phyloP scores from a whole-genome alignment of 495 filamentous ascomycete genomes.

The Neurospora sp. region DNA sequence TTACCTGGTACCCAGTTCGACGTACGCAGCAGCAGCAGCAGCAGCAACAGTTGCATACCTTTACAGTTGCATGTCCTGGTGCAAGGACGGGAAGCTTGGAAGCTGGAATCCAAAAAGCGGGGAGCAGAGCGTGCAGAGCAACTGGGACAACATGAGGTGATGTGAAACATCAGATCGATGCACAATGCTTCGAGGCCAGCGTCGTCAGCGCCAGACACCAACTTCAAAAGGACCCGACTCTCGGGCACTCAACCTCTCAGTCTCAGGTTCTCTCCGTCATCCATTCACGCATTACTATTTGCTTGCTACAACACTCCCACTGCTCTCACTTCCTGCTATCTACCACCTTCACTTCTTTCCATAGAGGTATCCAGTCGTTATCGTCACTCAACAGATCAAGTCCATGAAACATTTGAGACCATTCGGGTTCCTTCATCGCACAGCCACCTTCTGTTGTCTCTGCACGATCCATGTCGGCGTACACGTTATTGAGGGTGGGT shows the following conservation, averaged over 20 bases:
- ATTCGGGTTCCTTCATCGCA: neutral
- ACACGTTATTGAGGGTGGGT: neutral
- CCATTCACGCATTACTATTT: neutral
- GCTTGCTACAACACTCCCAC: neutral
- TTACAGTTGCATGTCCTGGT: no score
- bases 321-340: no score
- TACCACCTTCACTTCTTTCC: neutral
- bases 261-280: neutral
- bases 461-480: neutral
- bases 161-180: neutral
- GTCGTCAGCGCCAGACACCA: neutral
- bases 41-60: neutral
- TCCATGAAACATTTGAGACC: neutral
- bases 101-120: neutral
- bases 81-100: neutral
- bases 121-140: neutral
- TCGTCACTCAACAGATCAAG: neutral
- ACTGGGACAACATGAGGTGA: neutral
- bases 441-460: neutral
- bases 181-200: neutral
- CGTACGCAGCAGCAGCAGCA: neutral
- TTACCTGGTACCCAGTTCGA: neutral
- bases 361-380: neutral
- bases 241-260: neutral
- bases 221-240: neutral